phyloP scores from a whole-genome alignment of 2,329 filamentous ascomycete genomes.

The Pestalotiopsis sp. region DNA sequence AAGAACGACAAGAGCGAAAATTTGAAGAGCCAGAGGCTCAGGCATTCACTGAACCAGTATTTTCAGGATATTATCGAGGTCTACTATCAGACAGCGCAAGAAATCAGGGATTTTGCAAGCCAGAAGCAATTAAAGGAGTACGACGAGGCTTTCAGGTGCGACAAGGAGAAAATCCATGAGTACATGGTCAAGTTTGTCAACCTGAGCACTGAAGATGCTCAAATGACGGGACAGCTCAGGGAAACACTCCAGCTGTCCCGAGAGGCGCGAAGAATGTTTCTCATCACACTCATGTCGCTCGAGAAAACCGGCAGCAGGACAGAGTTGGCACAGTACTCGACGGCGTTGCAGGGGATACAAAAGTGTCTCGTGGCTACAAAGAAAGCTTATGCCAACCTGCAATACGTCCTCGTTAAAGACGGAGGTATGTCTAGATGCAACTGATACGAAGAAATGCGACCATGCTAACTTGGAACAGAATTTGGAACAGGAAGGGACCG shows the following conservation, averaged over 20 bases:
- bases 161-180: background rate
- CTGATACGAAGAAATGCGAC: background rate
- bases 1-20: conserved; percentile 76
- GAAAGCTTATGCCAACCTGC: conserved; percentile 4
- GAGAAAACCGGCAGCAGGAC: conserved; percentile 76
- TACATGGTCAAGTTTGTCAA: conserved; percentile 3
- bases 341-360: conserved; percentile 73
- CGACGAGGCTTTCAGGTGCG: conserved; percentile 1
- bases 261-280: conserved; percentile 76
- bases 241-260: conserved; percentile 50
- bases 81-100: conserved; percentile 69
- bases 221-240: conserved; percentile 45
- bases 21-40: conserved; percentile 77
- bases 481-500: conserved; percentile 6
- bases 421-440: conserved; percentile 56
- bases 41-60: conserved; percentile 70
- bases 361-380: conserved; percentile 60
- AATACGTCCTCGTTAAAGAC: conserved; percentile 55
- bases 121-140: conserved; percentile 77
- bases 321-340: conserved; percentile 78
- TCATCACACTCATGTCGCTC: conserved; percentile 87
- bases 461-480: conserved; percentile 5
- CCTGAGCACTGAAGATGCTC: conserved; percentile 56
- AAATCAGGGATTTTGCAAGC: conserved; percentile 72
- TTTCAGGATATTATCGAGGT: conserved; percentile 70